phyloP scores from a whole-genome alignment of 352 stramenopile species.

The Thalassiosira mediterranea region DNA sequence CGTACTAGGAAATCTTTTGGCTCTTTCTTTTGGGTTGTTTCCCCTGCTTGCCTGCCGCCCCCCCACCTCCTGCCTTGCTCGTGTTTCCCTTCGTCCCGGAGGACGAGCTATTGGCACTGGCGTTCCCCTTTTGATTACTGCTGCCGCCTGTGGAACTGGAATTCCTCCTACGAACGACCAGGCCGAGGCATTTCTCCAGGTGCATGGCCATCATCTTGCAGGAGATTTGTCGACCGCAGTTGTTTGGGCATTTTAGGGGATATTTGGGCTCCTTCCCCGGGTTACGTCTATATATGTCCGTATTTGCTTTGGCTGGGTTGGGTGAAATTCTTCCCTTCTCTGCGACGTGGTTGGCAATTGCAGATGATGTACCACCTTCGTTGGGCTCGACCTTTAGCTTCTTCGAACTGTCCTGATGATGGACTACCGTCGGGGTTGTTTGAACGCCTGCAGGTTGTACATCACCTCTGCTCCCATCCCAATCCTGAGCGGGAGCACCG shows the following conservation, averaged over 20 bases:
- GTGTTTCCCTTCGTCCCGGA: not conserved
- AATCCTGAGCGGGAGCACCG: too few species aligned
- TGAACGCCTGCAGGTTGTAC: too few species aligned
- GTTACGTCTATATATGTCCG: constrained; percentile 22
- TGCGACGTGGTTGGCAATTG: not conserved
- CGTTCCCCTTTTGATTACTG: too few species aligned
- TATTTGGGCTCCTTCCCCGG: constrained; percentile 23
- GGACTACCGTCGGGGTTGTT: too few species aligned
- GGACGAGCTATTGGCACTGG: not conserved
- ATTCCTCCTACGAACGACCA: not conserved
- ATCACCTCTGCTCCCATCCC: too few species aligned
- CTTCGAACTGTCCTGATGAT: too few species aligned
- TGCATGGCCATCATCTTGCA: constrained; percentile 12
- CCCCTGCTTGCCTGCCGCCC: constrained; percentile 1
- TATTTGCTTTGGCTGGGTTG: constrained; percentile 1
- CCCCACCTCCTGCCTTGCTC: not conserved
- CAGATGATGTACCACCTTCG: not conserved
- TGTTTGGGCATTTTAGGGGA: constrained; percentile 17
- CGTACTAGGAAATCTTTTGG: too few species aligned
- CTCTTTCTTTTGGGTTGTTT: constrained; percentile 12
- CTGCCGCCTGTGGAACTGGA: not conserved
- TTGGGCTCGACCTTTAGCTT: too few species aligned
- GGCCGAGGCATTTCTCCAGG: constrained; percentile 31
- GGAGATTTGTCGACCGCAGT: constrained; percentile 4
- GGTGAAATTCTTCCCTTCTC: not conserved